A percentile compares a stretch with the other conserved stretches of the same genome.
phyloP scores from a whole-genome alignment of 2,329 filamentous ascomycete genomes.

The Monosporascus sp. region DNA sequence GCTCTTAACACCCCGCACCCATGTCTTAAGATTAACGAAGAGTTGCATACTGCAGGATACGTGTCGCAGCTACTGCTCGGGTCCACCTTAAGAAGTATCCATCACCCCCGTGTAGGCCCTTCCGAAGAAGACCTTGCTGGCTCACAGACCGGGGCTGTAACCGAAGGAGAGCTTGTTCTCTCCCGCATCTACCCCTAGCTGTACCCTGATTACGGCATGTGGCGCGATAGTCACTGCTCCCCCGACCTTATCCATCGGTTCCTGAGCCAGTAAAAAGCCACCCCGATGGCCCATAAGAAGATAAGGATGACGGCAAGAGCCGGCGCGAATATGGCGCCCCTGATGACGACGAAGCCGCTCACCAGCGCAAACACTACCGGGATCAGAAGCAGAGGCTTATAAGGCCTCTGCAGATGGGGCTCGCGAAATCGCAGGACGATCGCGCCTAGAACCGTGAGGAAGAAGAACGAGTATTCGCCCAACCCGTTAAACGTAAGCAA shows the following conservation, averaged over 20 bases:
- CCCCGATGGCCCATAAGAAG: conserved; percentile 44
- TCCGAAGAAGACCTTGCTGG: no score
- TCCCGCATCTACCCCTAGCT: no score
- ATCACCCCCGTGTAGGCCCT: no score
- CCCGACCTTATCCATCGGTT: conserved; percentile 3
- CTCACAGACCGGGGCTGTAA: no score
- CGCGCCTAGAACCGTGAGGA: conserved; percentile 55
- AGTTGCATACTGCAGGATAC: no score
- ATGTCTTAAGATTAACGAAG: no score
- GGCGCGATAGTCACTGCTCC: no score
- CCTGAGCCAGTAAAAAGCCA: conserved; percentile 34
- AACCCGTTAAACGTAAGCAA: conserved; percentile 56
- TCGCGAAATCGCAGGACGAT: conserved; percentile 52
- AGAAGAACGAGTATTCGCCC: conserved; percentile 60
- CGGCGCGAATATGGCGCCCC: conserved; percentile 55
- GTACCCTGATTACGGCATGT: no score
- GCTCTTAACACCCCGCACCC: no score
- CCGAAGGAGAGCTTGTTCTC: no score
- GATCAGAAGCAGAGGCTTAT: conserved; percentile 46
- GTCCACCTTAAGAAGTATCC: no score
- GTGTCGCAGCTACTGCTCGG: no score
- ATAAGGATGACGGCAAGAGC: conserved; percentile 47
- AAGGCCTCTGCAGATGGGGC: conserved; percentile 49
- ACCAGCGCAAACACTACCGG: conserved; percentile 50
- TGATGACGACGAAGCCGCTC: conserved; percentile 53